Conservation (phyloP, 106 monocot genomes). For the Iris macrosiphon region DNA sequence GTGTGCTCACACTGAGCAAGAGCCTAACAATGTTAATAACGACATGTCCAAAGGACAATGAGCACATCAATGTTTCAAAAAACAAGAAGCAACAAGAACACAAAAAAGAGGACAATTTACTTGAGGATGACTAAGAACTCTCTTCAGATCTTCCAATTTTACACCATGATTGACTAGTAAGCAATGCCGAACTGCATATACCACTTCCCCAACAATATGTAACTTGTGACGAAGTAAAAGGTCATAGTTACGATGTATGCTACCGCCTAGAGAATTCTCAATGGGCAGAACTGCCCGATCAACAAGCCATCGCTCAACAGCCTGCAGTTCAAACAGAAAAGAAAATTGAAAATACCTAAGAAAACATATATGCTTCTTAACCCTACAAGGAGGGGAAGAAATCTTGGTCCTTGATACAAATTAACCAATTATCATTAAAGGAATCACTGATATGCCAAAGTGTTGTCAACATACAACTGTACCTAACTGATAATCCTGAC, state of each 20-base stretch:
- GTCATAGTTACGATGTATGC: conserved; percentile 94
- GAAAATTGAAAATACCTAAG: background rate
- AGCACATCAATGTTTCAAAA: too few species aligned
- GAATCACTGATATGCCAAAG: too few species aligned
- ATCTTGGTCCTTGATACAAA: background rate
- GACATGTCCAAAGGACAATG: background rate
- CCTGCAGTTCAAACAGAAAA: conserved; percentile 32
- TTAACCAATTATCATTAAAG: background rate
- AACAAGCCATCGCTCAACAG: conserved; percentile 79
- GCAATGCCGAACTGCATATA: conserved; percentile 77
- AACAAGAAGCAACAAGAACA: background rate
- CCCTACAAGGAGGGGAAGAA: too few species aligned
- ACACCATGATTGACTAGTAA: conserved; percentile 85
- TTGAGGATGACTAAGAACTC: conserved; percentile 95
- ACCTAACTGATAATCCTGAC: too few species aligned
- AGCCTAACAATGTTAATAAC: conserved; percentile 65
- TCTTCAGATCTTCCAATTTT: conserved; percentile 50
- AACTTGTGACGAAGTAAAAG: conserved; percentile 75
- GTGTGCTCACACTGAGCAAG: conserved; percentile 95
- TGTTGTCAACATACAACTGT: too few species aligned
- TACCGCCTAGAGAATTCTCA: conserved; percentile 94
- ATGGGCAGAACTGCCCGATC: conserved; percentile 94
- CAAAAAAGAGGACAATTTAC: conserved; percentile 22
- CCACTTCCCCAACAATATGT: conserved; percentile 99
- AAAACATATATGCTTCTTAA: too few species aligned